These are phyloP conservation scores for Nymphaea colorata DNA, from an alignment of 164 flowering plant species.

Conservation along the genomic window DNA sequence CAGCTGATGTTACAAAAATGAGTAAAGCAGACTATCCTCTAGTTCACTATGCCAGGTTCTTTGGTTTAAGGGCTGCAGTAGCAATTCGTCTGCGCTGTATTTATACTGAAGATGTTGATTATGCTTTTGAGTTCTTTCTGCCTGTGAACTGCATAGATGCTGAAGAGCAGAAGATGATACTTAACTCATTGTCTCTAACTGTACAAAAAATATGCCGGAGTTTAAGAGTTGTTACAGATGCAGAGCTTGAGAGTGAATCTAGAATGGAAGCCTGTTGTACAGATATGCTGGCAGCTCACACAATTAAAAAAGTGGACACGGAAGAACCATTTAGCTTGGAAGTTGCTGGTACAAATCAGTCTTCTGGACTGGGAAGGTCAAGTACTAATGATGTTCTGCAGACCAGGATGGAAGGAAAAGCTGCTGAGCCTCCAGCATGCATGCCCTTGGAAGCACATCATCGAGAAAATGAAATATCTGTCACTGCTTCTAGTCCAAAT, in stretches of 20 bases:
- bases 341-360: not conserved
- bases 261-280: conserved; percentile 12
- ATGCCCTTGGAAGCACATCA: conserved; percentile 15
- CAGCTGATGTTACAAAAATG: conserved; percentile 38
- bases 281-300: conserved; percentile 4
- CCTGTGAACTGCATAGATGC: conserved; percentile 21
- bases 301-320: not conserved
- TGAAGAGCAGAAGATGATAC: conserved; percentile 26
- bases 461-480: conserved; percentile 18
- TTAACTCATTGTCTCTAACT: conserved; percentile 31
- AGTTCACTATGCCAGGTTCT: conserved; percentile 69
- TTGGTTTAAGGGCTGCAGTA: conserved; percentile 47
- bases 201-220: conserved; percentile 35
- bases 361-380: not conserved
- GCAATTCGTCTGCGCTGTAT: conserved; percentile 57
- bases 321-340: not conserved
- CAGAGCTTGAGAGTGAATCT: conserved; percentile 42
- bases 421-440: not conserved
- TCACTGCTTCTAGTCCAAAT: conserved; percentile 27
- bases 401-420: conserved; percentile 16
- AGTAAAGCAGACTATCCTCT: conserved; percentile 70
- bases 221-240: conserved; percentile 35
- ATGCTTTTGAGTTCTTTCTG: conserved; percentile 46
- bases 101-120: conserved; percentile 35
- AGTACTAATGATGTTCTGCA: conserved; percentile 3